These are phyloP conservation scores for Aspergillus calidoustus DNA, from an alignment of 2,329 filamentous ascomycete genomes.

Conservation along the genomic window DNA sequence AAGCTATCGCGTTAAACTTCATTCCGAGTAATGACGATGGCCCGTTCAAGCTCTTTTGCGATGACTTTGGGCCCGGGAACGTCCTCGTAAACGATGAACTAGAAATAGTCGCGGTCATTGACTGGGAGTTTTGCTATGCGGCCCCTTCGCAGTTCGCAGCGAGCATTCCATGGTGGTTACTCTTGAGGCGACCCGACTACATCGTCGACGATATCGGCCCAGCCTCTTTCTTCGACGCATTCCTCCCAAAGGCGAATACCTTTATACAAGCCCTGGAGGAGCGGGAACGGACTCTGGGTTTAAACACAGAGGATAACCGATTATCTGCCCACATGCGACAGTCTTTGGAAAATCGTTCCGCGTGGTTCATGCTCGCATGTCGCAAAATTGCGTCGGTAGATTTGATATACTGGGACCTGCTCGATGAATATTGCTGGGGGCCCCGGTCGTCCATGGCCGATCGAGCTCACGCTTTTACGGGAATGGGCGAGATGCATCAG, in stretches of 20 bases:
- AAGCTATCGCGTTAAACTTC: constrained; percentile 5
- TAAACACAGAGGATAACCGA: not conserved
- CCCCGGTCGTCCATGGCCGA: not conserved
- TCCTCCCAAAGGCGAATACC: not conserved
- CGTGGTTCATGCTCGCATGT: constrained; percentile 15
- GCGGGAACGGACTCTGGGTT: not conserved
- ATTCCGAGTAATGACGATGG: constrained; percentile 16
- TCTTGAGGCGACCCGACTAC: constrained; percentile 14
- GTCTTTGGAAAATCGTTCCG: constrained; percentile 1
- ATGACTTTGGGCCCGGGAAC: constrained; percentile 35
- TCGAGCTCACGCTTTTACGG: constrained; percentile 1
- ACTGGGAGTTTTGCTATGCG: constrained; percentile 37
- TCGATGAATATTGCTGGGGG: constrained; percentile 20
- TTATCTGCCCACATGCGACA: constrained; percentile 9
- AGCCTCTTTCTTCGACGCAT: not conserved
- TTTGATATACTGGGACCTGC: constrained; percentile 17
- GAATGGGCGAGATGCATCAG: not conserved
- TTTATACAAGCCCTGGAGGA: not conserved
- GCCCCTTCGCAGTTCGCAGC: constrained; percentile 25
- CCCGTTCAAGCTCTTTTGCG: constrained; percentile 30
- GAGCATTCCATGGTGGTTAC: constrained; percentile 22
- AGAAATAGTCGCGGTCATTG: constrained; percentile 28
- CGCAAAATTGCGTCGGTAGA: constrained; percentile 7
- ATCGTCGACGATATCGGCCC: not conserved
- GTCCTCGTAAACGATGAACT: constrained; percentile 29